phyloP scores from a whole-genome alignment of 2,329 filamentous ascomycete genomes.

The Tolypocladium nubicola region DNA sequence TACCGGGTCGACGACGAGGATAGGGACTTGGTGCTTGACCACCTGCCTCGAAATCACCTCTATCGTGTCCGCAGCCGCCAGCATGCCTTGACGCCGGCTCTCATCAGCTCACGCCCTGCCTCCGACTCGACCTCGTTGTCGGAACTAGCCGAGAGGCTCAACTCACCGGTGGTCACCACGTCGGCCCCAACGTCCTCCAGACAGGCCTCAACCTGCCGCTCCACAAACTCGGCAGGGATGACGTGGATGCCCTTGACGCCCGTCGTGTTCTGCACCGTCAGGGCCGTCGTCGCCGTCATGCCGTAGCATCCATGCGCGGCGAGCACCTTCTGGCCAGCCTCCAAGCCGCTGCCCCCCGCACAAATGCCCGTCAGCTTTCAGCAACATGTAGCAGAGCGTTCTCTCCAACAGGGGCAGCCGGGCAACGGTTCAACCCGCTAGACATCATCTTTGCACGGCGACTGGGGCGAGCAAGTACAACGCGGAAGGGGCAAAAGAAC shows the following conservation, averaged over 20 bases:
- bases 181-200: constrained; percentile 78
- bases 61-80: constrained; percentile 26
- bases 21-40: constrained; percentile 16
- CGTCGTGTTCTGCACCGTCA: constrained; percentile 92
- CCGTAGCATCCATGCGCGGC: constrained; percentile 89
- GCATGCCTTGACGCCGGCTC: constrained; percentile 21
- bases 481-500: constrained; percentile 17
- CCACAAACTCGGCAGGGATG: constrained; percentile 67
- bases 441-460: too few relatives aligned
- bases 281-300: constrained; percentile 87
- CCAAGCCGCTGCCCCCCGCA: constrained; percentile 57
- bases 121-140: neutral
- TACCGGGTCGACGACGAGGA: constrained; percentile 28
- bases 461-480: too few relatives aligned
- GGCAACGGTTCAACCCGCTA: neutral
- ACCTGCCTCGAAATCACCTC: constrained; percentile 22
- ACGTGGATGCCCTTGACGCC: constrained; percentile 75
- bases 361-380: neutral
- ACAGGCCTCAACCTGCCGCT: constrained; percentile 76
- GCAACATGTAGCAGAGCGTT: neutral
- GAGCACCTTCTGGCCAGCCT: constrained; percentile 92
- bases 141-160: neutral
- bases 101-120: neutral
- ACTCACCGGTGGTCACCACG: constrained; percentile 80
- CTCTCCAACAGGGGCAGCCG: neutral